phyloP scores from a whole-genome alignment of 2,329 filamentous ascomycete species.

The Eutypella sp. region DNA sequence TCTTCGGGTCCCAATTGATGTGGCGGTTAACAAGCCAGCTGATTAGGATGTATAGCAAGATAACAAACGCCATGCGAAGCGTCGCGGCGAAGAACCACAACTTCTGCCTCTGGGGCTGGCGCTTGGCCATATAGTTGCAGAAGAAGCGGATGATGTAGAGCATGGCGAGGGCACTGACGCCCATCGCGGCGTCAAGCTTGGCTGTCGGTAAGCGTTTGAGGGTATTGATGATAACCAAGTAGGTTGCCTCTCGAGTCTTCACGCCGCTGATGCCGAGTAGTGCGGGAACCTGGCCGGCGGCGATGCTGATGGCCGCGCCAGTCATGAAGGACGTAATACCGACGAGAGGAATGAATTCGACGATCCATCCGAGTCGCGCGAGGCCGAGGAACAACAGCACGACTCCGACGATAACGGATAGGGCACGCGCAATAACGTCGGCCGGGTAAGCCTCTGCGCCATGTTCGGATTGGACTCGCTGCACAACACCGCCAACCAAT shows the following conservation, averaged over 20 bases:
- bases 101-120: conserved; percentile 61
- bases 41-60: conserved; percentile 74
- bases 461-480: conserved; percentile 30
- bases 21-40: conserved; percentile 66
- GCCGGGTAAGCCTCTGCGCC: conserved; percentile 30
- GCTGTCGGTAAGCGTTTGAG: conserved; percentile 42
- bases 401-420: conserved; percentile 43
- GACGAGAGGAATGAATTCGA: conserved; percentile 49
- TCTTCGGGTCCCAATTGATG: conserved; percentile 35
- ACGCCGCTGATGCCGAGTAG: conserved; percentile 46
- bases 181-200: conserved; percentile 67
- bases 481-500: conserved; percentile 45
- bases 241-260: conserved; percentile 44
- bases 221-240: conserved; percentile 47
- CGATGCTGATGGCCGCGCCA: conserved; percentile 46
- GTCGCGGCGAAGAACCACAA: conserved; percentile 75
- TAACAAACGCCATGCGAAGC: conserved; percentile 73
- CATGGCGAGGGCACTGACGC: conserved; percentile 62
- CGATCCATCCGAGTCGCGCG: conserved; percentile 46
- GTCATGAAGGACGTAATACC: conserved; percentile 53
- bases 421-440: conserved; percentile 41
- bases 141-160: conserved; percentile 61
- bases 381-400: conserved; percentile 47
- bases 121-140: conserved; percentile 61
- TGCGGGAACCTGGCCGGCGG: conserved; percentile 44